Percentiles rank a stretch among this genome's conserved stretches.
Evolutionary conservation across 2,329 filamentous ascomycete species (phyloP).

Genomic region (Penicillium sp.): DNA sequence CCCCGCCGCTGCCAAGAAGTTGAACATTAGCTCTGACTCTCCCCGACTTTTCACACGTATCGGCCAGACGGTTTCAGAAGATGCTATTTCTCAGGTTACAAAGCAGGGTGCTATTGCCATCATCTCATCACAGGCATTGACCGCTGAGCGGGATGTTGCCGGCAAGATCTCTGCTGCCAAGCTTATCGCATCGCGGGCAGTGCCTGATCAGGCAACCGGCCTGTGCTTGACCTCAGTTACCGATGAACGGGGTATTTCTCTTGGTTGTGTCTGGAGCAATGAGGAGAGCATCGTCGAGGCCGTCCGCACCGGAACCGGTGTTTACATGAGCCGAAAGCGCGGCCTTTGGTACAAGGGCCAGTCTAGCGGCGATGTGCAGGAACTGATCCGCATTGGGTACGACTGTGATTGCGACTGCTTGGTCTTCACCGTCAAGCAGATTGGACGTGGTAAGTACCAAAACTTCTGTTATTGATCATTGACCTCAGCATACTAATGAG

Average conservation of each 20-base stretch:
- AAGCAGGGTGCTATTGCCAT: slow-evolving; percentile 65
- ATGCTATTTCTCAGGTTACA: slow-evolving; percentile 50
- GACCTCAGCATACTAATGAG: slow-evolving; percentile 17
- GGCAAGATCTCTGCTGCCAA: slow-evolving; percentile 66
- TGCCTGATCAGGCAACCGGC: slow-evolving; percentile 78
- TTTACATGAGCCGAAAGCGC: slow-evolving; percentile 94
- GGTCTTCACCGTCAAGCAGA: slow-evolving; percentile 85
- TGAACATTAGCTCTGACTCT: slow-evolving; percentile 41
- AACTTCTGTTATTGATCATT: not conserved
- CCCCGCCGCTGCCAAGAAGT: slow-evolving; percentile 40
- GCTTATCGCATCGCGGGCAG: slow-evolving; percentile 73
- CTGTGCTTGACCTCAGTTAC: slow-evolving; percentile 88
- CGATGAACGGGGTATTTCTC: slow-evolving; percentile 78
- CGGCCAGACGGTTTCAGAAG: slow-evolving; percentile 45
- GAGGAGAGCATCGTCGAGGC: slow-evolving; percentile 87
- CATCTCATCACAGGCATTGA: slow-evolving; percentile 69
- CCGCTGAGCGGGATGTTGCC: slow-evolving; percentile 62
- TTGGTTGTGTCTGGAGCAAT: slow-evolving; percentile 94
- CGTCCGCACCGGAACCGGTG: slow-evolving; percentile 75
- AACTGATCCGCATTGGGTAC: slow-evolving; percentile 78
- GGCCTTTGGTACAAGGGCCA: slow-evolving; percentile 97
- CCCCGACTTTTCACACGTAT: slow-evolving; percentile 43
- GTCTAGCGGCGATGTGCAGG: slow-evolving; percentile 89
- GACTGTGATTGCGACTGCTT: slow-evolving; percentile 95
- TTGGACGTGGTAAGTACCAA: slow-evolving; percentile 62